Percentiles rank a stretch among this genome's conserved stretches.
phyloP scores from a whole-genome alignment of 495 filamentous ascomycete species.

The Lasiosphaeria hispida region DNA sequence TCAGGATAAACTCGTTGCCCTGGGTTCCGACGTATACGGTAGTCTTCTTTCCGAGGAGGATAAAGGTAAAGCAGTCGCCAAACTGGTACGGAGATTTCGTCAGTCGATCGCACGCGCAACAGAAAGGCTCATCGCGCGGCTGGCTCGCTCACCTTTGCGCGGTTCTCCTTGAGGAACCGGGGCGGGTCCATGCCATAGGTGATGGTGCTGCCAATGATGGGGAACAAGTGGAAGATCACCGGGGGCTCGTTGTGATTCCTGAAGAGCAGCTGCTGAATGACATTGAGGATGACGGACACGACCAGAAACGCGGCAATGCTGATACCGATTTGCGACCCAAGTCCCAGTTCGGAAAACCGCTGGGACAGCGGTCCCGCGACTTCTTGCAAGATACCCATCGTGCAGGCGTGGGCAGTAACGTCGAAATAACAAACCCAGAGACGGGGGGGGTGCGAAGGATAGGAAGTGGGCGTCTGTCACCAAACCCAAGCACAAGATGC shows the following conservation, averaged over 20 bases:
- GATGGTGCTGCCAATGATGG: conserved; percentile 74
- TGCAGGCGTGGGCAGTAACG: conserved; percentile 2
- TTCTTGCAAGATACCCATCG: conserved; percentile 53
- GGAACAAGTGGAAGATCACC: conserved; percentile 81
- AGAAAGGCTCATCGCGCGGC: background rate
- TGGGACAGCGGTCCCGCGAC: conserved; percentile 43
- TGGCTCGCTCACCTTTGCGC: conserved; percentile 58
- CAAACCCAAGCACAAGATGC: background rate
- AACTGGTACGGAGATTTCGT: conserved; percentile 18
- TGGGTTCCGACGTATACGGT: conserved; percentile 73
- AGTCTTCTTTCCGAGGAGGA: conserved; percentile 73
- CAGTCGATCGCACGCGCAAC: background rate
- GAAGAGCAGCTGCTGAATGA: conserved; percentile 66
- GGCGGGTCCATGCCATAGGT: conserved; percentile 83
- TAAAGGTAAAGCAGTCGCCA: conserved; percentile 66
- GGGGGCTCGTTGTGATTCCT: conserved; percentile 73
- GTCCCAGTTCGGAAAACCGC: conserved; percentile 41
- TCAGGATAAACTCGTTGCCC: conserved; percentile 84
- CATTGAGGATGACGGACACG: conserved; percentile 60
- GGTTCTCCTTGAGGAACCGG: conserved; percentile 68
- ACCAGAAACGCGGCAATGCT: conserved; percentile 46
- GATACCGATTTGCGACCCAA: conserved; percentile 46
- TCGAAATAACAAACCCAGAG: background rate
- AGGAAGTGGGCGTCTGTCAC: background rate
- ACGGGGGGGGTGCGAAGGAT: background rate